Evolutionary conservation across 441 rosid species (phyloP).

Genomic region (Raphanus hybrid): DNA sequence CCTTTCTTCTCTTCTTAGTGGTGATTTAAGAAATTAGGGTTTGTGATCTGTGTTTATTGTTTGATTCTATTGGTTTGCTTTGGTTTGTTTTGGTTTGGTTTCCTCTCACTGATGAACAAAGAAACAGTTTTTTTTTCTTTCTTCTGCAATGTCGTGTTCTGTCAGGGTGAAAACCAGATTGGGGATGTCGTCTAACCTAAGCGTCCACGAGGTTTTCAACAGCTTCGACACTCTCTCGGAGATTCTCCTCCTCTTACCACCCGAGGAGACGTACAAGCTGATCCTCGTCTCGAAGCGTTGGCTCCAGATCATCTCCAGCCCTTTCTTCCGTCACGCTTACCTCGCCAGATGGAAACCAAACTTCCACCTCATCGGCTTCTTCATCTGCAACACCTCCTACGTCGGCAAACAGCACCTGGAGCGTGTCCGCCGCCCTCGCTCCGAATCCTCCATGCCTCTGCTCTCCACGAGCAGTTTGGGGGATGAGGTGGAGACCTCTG

Average conservation of each 20-base stretch:
- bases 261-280: slow-evolving; percentile 46
- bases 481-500: slow-evolving; percentile 56
- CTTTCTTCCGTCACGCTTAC: slow-evolving; percentile 52
- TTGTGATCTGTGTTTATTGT: neutral
- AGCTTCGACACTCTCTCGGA: slow-evolving; percentile 54
- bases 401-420: slow-evolving; percentile 49
- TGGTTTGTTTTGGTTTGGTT: neutral
- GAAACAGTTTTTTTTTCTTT: slow-evolving; percentile 14
- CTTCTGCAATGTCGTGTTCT: slow-evolving; percentile 24
- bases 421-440: slow-evolving; percentile 47
- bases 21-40: neutral
- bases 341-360: slow-evolving; percentile 49
- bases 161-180: slow-evolving; percentile 28
- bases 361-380: slow-evolving; percentile 56
- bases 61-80: neutral
- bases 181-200: slow-evolving; percentile 26
- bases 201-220: slow-evolving; percentile 48
- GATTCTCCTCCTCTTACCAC: slow-evolving; percentile 56
- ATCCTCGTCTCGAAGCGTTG: slow-evolving; percentile 60
- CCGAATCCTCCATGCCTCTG: slow-evolving; percentile 56
- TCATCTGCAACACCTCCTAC: slow-evolving; percentile 51
- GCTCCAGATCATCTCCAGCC: slow-evolving; percentile 55
- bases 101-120: slow-evolving; percentile 24
- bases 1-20: neutral
- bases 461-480: slow-evolving; percentile 60